A percentile compares a stretch with the other conserved stretches of the same genome.
phyloP scores from a whole-genome alignment of 2,329 filamentous ascomycete species.

The Colletotrichum trifolii region DNA sequence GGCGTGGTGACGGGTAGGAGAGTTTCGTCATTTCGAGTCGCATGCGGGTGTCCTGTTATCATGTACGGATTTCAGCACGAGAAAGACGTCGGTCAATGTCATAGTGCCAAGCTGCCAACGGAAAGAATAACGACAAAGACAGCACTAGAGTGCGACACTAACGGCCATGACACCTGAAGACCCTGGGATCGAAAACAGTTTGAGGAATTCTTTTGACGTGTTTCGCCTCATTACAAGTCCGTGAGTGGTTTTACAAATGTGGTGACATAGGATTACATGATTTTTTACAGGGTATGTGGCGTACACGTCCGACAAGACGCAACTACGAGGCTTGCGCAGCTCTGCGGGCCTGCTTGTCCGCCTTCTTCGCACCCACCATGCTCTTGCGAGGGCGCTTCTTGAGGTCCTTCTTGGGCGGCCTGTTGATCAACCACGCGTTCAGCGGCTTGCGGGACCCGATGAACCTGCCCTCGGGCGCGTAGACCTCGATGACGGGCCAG shows the following conservation, averaged over 20 bases:
- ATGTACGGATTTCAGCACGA: background rate
- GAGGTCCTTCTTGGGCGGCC: conserved; percentile 61
- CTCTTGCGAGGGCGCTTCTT: conserved; percentile 72
- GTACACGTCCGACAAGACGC: conserved; percentile 1
- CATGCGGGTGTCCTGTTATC: background rate
- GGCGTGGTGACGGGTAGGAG: background rate
- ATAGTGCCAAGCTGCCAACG: background rate
- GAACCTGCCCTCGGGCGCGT: conserved; percentile 85
- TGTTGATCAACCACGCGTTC: conserved; percentile 75
- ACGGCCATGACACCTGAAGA: too few relatives aligned
- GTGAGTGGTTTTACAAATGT: background rate
- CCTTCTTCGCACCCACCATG: conserved; percentile 73
- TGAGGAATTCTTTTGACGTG: too few relatives aligned
- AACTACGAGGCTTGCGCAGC: conserved; percentile 3
- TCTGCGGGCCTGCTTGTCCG: conserved; percentile 54
- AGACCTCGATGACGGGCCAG: conserved; percentile 85
- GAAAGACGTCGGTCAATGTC: background rate
- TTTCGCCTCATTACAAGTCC: too few relatives aligned
- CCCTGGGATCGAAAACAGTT: too few relatives aligned
- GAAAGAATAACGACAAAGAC: too few relatives aligned
- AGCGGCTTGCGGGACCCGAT: conserved; percentile 75
- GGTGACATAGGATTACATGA: conserved; percentile 5
- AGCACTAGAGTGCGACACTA: too few relatives aligned
- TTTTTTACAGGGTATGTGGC: background rate
- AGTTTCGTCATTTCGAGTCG: background rate